These are phyloP conservation scores for Trifolium pratense DNA, from an alignment of 306 rosid genomes.

Conservation along the genomic window DNA sequence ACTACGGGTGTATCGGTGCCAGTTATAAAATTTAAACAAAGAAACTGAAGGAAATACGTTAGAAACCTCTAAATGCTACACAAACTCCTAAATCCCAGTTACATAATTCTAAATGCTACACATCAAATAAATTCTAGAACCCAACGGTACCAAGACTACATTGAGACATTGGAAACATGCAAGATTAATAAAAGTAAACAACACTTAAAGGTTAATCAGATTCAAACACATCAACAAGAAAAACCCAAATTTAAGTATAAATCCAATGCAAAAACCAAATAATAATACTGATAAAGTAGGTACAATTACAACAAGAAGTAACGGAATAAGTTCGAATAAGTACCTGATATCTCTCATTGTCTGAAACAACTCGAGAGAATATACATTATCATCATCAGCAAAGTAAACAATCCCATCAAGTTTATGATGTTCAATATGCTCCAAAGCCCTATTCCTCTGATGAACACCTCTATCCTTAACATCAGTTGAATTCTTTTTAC, in stretches of 20 bases:
- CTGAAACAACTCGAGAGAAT: conserved; percentile 79
- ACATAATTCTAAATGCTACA: neutral
- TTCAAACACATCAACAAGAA: conserved; percentile 15
- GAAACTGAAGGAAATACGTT: neutral
- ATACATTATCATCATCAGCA: conserved; percentile 90
- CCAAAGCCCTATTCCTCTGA: conserved; percentile 93
- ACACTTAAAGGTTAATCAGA: conserved; percentile 13
- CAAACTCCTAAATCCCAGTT: neutral
- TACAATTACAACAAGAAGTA: neutral
- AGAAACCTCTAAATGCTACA: no score
- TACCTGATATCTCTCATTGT: conserved; percentile 81
- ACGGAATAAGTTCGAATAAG: neutral
- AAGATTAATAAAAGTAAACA: conserved; percentile 9
- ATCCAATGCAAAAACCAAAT: neutral
- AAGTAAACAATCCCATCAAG: conserved; percentile 95
- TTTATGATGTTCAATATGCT: conserved; percentile 84
- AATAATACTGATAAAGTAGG: neutral
- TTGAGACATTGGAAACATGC: neutral
- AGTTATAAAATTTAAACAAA: neutral
- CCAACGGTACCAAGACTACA: conserved; percentile 26
- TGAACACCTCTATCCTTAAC: conserved; percentile 92
- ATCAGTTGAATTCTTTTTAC: conserved; percentile 61
- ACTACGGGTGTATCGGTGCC: neutral
- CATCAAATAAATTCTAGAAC: conserved; percentile 11
- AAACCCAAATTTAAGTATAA: conserved; percentile 1